Base-by-base conservation (phyloP, 2,329 filamentous ascomycete genomes). In the Trichothecium roseum region DNA sequence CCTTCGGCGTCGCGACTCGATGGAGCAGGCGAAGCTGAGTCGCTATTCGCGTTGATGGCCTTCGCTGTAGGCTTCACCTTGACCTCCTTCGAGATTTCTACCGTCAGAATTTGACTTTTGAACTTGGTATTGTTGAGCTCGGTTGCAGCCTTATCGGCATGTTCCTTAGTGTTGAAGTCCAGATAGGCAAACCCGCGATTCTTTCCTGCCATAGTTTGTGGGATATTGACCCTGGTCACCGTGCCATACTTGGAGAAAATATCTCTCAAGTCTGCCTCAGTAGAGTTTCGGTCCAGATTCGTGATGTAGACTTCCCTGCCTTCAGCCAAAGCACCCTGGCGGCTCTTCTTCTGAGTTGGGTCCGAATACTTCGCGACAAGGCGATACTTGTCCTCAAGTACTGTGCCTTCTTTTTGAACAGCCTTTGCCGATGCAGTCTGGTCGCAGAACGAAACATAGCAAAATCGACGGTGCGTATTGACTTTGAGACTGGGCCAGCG, bases 401-500 rank as follows among this genome's bases (percentile, higher is more conserved):
- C 54, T 38, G 70, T 78, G 18, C 81, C 81, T 50, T 95, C 72
- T 33, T 94, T 71, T 39, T 74, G 62, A 1, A 79, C 81, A 2
- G 88, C 88, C 33, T 73, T 75, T 28, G 75, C 68, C 1, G 87
- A 84, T 35, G 74, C 72, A n/a, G 69, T 68, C 3, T 71, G 59
- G 22, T 77, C 75, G 32, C 78, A 71, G 54, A 95, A 95, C n/a
- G 93, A 85, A 6, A 95, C 70, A 56, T 98, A 98, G 63, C 88
- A 95, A 62, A 98, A 98, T 17, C 91, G 81, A 22, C 91, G 84
- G 47, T 84, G 80, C 2, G 81, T 80, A 50, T 95, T 89, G 56
- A 73, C 87, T 54, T 93, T 93, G 35, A 98, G 72, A 38, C 86
- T 94, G 2, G 91, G 91, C 61, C 91, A 91, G 16, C 91, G 81